Conservation (phyloP, 2,329 filamentous ascomycete species). For the Sporothrix phasma region DNA sequence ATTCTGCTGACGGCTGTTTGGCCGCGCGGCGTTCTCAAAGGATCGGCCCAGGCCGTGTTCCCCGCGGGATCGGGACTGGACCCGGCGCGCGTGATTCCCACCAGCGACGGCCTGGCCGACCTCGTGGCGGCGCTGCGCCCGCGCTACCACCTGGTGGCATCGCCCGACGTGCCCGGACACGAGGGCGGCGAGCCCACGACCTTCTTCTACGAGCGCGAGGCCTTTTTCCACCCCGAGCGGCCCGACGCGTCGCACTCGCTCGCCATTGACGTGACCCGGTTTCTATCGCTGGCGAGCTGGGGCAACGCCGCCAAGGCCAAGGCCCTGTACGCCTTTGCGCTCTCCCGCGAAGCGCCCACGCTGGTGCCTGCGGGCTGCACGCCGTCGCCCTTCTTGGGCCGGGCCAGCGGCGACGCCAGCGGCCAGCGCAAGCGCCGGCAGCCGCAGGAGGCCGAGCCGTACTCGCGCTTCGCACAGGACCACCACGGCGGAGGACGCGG, state of each 20-base stretch:
- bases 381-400: conserved; percentile 55
- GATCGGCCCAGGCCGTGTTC: conserved; percentile 47
- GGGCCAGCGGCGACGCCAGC: neutral
- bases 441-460: conserved; percentile 36
- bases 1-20: conserved; percentile 81
- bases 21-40: conserved; percentile 62
- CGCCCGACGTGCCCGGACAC: conserved; percentile 33
- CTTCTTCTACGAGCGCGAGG: conserved; percentile 82
- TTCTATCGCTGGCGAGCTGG: conserved; percentile 77
- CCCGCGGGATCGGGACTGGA: conserved; percentile 28
- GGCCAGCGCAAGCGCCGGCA: conserved; percentile 46
- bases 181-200: conserved; percentile 20
- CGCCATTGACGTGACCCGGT: conserved; percentile 61
- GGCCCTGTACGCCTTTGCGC: conserved; percentile 65
- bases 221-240: conserved; percentile 61
- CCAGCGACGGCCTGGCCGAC: conserved; percentile 63
- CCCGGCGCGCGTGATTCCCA: conserved; percentile 38
- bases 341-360: conserved; percentile 54
- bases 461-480: conserved; percentile 41
- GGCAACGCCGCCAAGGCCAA: conserved; percentile 71
- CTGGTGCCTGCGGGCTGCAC: conserved; percentile 63
- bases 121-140: conserved; percentile 72
- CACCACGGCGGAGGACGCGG: conserved; percentile 16
- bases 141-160: conserved; percentile 69
- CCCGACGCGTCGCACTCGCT: conserved; percentile 34